phyloP scores from a whole-genome alignment of 1,284 basidiomycete genomes.

The Microstroma glucosiphilum region DNA sequence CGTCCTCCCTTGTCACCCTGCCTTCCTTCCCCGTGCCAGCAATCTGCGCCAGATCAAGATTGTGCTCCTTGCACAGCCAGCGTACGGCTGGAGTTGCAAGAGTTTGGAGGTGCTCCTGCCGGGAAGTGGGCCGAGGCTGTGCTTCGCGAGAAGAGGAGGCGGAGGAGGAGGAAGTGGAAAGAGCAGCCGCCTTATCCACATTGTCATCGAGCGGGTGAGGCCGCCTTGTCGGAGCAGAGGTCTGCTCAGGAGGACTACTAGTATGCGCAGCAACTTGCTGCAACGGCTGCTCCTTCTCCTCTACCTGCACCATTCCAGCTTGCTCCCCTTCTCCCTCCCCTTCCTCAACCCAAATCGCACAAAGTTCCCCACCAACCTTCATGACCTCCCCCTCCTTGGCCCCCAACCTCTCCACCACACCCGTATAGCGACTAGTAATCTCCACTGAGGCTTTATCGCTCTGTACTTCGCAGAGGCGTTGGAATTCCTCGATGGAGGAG shows the following conservation, averaged over 20 bases:
- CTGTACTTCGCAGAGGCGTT: slow-evolving; percentile 84
- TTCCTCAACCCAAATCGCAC: slow-evolving; percentile 65
- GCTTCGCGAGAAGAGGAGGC: neutral
- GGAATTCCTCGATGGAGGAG: slow-evolving; percentile 67
- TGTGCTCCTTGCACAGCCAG: slow-evolving; percentile 65
- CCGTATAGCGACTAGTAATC: slow-evolving; percentile 81
- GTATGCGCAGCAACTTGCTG: neutral
- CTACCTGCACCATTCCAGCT: too few species aligned
- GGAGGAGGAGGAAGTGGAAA: neutral
- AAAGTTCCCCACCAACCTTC: slow-evolving; percentile 76
- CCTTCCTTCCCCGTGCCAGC: slow-evolving; percentile 69
- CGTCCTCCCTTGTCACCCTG: slow-evolving; percentile 68
- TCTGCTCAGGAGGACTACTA: neutral
- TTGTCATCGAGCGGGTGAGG: neutral
- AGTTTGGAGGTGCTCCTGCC: slow-evolving; percentile 44
- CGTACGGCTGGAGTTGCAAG: slow-evolving; percentile 69
- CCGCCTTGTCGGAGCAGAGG: neutral
- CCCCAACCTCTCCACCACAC: slow-evolving; percentile 66
- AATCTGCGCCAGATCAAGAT: slow-evolving; percentile 59
- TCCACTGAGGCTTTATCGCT: slow-evolving; percentile 92
- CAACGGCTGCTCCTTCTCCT: slow-evolving; percentile 9
- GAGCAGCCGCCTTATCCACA: neutral
- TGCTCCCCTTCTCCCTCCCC: slow-evolving; percentile 12
- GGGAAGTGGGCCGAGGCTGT: slow-evolving; percentile 8
- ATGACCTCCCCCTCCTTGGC: slow-evolving; percentile 77